Base-by-base conservation (phyloP, 805 yeast species). In the Kuraishia molischiana region DNA sequence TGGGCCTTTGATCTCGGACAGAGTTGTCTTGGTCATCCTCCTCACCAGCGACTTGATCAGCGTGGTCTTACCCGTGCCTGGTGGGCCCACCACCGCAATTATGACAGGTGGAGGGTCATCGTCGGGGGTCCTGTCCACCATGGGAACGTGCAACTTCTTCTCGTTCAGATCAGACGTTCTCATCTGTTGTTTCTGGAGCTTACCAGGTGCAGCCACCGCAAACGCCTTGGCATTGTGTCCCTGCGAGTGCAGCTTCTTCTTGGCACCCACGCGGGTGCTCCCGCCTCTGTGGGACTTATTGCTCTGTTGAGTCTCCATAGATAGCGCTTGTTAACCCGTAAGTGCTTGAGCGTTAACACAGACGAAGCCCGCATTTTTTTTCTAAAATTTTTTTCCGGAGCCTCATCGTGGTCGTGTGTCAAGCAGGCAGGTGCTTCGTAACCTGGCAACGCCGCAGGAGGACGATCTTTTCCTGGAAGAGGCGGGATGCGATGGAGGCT, bases 51-150 rank as follows among this genome's bases (percentile, higher is more conserved):
- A 86, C 56, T 86, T 81, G 51, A 92, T 85, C 51, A 92, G 67
- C 0, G 97, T 90, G 13, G 97, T 77, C 55, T 92, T 92, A 46
- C 99, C 99, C 0, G 97, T 92, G 13, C 99, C 99, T 8, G 95
- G 95, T 10, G 99, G 99, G 0, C 99, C 99, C 10, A 92, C 96
- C 5, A 92, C 95, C 0, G 96, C 96, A 19, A 92, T 86, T 40
- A 92, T 79, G 18, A 92, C 81, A 31, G 99, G 99, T 17, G 97
- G 97, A 3, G 97, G 96, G 48, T 85, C 94, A 52, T 90, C 96
- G 40, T 90, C 97, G 0, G 97, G 97, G 0, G 97, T 87, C 48
- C 97, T 70, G 56, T 92, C 95, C 36, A 92, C 82, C 97, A 92
- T 89, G 13, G 98, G 97, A 17, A 89, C 97, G 66, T 92, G 97